These are phyloP conservation scores for Vanrija pseudolonga DNA, from an alignment of 1,284 basidiomycete genomes.

Conservation along the genomic window DNA sequence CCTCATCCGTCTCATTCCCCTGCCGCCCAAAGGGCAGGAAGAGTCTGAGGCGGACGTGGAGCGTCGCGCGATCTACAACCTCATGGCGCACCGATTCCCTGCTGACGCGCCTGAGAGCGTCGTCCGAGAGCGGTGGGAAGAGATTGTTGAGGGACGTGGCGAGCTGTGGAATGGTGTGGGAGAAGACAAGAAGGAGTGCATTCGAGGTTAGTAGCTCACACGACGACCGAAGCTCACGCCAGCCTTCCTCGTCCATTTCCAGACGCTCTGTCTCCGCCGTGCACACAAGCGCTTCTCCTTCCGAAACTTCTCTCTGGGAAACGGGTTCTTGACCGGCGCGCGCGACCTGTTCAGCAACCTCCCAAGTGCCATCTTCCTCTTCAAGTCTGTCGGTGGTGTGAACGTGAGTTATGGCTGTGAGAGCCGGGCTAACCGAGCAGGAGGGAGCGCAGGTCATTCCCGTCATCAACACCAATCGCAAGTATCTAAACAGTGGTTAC, in stretches of 20 bases:
- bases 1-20: constrained; percentile 54
- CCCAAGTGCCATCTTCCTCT: constrained; percentile 91
- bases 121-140: constrained; percentile 84
- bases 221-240: constrained; percentile 1
- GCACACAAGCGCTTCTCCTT: constrained; percentile 92
- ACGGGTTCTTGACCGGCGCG: constrained; percentile 82
- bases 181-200: constrained; percentile 77
- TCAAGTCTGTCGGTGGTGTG: constrained; percentile 80
- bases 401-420: constrained; percentile 22
- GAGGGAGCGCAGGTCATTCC: constrained; percentile 60
- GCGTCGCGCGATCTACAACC: constrained; percentile 61
- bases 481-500: fast-evolving
- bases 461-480: constrained; percentile 77
- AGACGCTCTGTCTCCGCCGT: constrained; percentile 76
- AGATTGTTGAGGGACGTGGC: constrained; percentile 87
- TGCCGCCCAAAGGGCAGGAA: constrained; percentile 21
- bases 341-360: constrained; percentile 82
- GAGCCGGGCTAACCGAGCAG: constrained; percentile 8
- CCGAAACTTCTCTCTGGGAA: constrained; percentile 66
- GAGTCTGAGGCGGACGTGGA: constrained; percentile 28
- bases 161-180: constrained; percentile 83
- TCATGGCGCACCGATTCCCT: constrained; percentile 79
- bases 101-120: constrained; percentile 62
- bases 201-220: constrained; percentile 35
- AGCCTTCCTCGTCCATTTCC: constrained; percentile 89